Evolutionary conservation across 768 basidiomycete species (phyloP).

Genomic region (Leccinellum albellum): DNA sequence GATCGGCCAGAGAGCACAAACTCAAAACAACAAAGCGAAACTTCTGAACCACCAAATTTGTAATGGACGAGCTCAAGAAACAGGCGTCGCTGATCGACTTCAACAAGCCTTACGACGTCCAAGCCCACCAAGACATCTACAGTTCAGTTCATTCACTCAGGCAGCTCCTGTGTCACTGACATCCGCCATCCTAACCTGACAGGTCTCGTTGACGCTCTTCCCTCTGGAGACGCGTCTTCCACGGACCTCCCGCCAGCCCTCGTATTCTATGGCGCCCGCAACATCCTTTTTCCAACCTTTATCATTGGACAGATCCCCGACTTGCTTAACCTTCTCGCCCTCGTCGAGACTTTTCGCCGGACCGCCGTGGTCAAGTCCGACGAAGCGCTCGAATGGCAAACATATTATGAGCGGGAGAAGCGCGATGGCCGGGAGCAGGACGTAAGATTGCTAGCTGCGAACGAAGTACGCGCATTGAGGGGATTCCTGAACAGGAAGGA

Average conservation of each 20-base stretch:
- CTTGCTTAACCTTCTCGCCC: constrained; percentile 22
- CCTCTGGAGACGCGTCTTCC: not conserved
- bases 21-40: too few species aligned
- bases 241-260: constrained; percentile 9
- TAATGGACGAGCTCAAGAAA: constrained; percentile 12
- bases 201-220: constrained; percentile 10
- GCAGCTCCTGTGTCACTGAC: not conserved
- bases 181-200: not conserved
- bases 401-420: constrained; percentile 16
- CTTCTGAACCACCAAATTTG: too few species aligned
- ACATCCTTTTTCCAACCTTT: constrained; percentile 28
- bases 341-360: constrained; percentile 22
- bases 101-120: constrained; percentile 6
- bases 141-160: constrained; percentile 5
- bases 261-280: constrained; percentile 27
- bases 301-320: constrained; percentile 31
- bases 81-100: constrained; percentile 18
- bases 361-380: constrained; percentile 13
- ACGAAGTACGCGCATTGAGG: constrained; percentile 13
- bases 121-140: constrained; percentile 14
- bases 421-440: not conserved
- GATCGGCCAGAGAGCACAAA: too few species aligned
- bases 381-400: constrained; percentile 26
- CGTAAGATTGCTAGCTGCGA: constrained; percentile 17
- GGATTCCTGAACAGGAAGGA: constrained; percentile 11